Evolutionary conservation across 2,329 filamentous ascomycete species (phyloP), one percentile per base, ranked within the genome.

Genomic region (Hymenoscyphus infarciens): DNA sequence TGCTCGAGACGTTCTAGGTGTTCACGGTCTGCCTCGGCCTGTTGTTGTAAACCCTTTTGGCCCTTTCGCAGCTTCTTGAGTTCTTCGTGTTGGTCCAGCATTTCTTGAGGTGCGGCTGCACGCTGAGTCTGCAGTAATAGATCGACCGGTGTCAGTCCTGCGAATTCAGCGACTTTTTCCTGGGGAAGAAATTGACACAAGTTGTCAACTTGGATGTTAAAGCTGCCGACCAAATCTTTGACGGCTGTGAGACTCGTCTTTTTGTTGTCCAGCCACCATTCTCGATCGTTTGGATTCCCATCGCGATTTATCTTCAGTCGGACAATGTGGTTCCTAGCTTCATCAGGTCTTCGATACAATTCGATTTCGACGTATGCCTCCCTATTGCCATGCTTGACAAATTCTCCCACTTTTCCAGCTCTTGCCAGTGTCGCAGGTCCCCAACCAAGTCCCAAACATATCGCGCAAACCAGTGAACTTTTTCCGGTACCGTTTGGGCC

Each of bases 401-500:
- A 99, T 72, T 97, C 93, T 61, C 89, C 88, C 63, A 94, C 80
- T 15, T 92, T 87, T 70, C 90, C 92, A 6, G 93, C 92, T 65
- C 95, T 88, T 16, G 94, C 95, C 16, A 99, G 83, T 71, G 93
- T 86, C 76, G 88, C 85, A 27, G 93, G 87, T 35, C 86, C 84
- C 81, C 89, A 97, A 56, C 95, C 95, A 29, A 99, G 79, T 2
- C 95, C 95, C 15, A 99, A 78, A 73, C 95, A 98, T 69, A 99
- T 96, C 54, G 95, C 95, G 77, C 95, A 99, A 53, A 99, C 94
- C 29, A 99, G 82, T 0, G 95, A 97, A 77, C 94, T 98, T 78
- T 99, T 99, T 61, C 95, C 95, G 0, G 95, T 98, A 38, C 95
- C 95, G 72, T 99, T 99, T n/a, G 95, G 95, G 0, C 95, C 95